Conservation (phyloP, 1,284 basidiomycete genomes). For the Porogramme epimiltina region DNA sequence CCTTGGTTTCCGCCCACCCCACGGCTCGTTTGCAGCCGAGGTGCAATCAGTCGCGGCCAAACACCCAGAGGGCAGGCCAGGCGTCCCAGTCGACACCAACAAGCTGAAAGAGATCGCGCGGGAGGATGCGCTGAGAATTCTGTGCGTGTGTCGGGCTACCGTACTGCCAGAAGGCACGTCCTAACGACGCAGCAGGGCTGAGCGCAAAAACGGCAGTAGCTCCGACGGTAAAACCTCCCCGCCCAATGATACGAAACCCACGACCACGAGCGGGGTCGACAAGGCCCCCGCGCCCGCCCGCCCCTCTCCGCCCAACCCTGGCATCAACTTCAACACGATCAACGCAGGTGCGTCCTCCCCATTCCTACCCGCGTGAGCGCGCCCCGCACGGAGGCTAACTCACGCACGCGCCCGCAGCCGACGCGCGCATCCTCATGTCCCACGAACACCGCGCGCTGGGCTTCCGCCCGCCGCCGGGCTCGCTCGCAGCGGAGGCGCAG, state of each 20-base stretch:
- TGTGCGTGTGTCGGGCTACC: slow-evolving; percentile 16
- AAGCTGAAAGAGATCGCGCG: slow-evolving; percentile 31
- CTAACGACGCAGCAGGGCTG: slow-evolving; percentile 13
- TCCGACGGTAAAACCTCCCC: slow-evolving; percentile 10
- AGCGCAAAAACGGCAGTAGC: slow-evolving; percentile 22
- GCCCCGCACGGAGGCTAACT: not conserved
- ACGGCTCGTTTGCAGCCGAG: slow-evolving; percentile 39
- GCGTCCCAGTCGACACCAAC: slow-evolving; percentile 16
- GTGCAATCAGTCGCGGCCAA: slow-evolving; percentile 40
- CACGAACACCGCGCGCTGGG: slow-evolving; percentile 36
- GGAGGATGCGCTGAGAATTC: slow-evolving; percentile 31
- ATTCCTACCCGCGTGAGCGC: not conserved
- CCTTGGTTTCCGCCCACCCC: slow-evolving; percentile 39
- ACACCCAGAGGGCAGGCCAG: slow-evolving; percentile 29
- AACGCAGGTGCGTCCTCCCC: slow-evolving; percentile 20
- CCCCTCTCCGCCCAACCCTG: slow-evolving; percentile 15
- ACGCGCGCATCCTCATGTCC: slow-evolving; percentile 35
- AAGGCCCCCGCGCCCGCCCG: slow-evolving; percentile 10
- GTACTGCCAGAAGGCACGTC: not conserved
- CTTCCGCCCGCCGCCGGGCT: slow-evolving; percentile 33
- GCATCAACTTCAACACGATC: slow-evolving; percentile 28
- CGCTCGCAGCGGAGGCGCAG: slow-evolving; percentile 34
- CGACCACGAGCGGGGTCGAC: slow-evolving; percentile 8
- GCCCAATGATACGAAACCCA: slow-evolving; percentile 1
- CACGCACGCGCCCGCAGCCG: slow-evolving; percentile 14